These are phyloP conservation scores for Stentor coeruleus DNA, from an alignment of 73 alveolate species.

Conservation along the genomic window DNA sequence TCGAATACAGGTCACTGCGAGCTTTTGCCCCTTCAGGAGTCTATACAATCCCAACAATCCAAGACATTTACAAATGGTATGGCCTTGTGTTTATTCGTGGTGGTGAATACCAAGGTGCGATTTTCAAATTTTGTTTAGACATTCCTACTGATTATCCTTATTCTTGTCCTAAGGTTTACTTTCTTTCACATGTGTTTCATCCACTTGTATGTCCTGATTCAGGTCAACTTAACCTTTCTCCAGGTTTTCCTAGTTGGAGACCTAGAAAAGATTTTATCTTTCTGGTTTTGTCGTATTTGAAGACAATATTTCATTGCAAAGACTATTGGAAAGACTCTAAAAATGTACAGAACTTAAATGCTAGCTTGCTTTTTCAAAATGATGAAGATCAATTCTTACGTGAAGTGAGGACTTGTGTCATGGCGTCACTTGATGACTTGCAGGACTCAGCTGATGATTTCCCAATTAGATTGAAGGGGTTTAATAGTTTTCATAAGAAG, in stretches of 20 bases:
- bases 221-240: conserved; percentile 20
- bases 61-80: not conserved
- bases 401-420: not conserved
- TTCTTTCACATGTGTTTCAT: conserved; percentile 12
- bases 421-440: not conserved
- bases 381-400: conserved; percentile 5
- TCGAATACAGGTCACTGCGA: not conserved
- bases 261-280: conserved; percentile 15
- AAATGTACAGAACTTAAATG: not conserved
- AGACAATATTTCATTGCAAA: not conserved
- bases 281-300: not conserved
- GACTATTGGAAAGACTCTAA: not conserved
- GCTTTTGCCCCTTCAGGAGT: conserved; percentile 21
- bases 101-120: conserved; percentile 18
- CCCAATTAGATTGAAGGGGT: not conserved
- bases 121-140: not conserved
- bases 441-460: not conserved
- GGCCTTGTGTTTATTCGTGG: conserved; percentile 3
- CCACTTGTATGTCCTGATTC: conserved; percentile 7
- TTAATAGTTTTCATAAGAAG: not conserved
- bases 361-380: not conserved
- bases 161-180: not conserved
- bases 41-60: conserved; percentile 3
- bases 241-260: conserved; percentile 13
- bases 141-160: conserved; percentile 16